Conservation (phyloP, 257 asterid species). For the Nicotiana obtusifolia region DNA sequence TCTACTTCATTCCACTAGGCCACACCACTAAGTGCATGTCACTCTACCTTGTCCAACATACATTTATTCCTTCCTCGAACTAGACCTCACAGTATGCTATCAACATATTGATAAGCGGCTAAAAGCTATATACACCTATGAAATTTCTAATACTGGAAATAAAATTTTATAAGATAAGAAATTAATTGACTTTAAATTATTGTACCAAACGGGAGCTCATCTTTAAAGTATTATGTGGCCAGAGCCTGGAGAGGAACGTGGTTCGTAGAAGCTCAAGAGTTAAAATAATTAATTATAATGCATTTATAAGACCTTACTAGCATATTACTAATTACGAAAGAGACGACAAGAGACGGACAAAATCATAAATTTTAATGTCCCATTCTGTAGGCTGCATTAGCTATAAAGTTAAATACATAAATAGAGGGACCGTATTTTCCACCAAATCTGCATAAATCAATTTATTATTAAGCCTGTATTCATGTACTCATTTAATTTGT, state of each 20-base stretch:
- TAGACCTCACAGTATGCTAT: too few relatives aligned
- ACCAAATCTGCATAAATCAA: slow-evolving; percentile 3
- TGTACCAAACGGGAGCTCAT: not conserved
- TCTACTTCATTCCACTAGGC: too few relatives aligned
- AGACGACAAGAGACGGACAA: not conserved
- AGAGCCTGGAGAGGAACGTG: not conserved
- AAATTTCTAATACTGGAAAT: too few relatives aligned
- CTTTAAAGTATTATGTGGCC: not conserved
- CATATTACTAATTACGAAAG: not conserved
- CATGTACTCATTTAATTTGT: not conserved
- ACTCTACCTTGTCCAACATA: too few relatives aligned
- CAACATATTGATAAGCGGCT: too few relatives aligned
- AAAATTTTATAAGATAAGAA: too few relatives aligned
- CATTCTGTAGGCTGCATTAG: not conserved
- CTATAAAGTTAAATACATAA: not conserved
- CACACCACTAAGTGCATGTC: too few relatives aligned
- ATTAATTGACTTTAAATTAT: too few relatives aligned
- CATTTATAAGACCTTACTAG: not conserved
- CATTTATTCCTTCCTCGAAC: too few relatives aligned
- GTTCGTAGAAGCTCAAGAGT: not conserved
- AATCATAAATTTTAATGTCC: not conserved
- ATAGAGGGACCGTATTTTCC: not conserved
- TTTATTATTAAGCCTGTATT: slow-evolving; percentile 3
- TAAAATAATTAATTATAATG: not conserved
- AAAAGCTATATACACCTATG: too few relatives aligned